Conservation (phyloP, 768 basidiomycete genomes). For the Agaricus sinodeliciosus region DNA sequence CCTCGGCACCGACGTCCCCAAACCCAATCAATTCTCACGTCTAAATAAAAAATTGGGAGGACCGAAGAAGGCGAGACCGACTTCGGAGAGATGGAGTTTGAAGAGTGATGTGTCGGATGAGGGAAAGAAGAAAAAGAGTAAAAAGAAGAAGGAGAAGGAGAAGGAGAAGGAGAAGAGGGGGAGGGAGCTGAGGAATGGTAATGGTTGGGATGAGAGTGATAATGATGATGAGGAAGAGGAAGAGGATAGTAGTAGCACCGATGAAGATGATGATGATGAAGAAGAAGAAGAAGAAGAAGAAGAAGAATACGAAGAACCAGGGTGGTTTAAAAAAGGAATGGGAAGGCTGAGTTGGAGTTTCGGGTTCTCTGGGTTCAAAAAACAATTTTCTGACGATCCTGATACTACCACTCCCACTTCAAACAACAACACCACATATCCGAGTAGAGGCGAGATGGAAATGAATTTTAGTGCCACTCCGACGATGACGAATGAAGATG, state of each 20-base stretch:
- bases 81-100: conserved; percentile 5
- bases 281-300: conserved; percentile 18
- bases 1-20: conserved; percentile 33
- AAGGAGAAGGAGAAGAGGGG: conserved; percentile 14
- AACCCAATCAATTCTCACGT: conserved; percentile 28
- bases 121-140: conserved; percentile 18
- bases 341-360: conserved; percentile 21
- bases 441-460: conserved; percentile 34
- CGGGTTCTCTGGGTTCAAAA: conserved; percentile 10
- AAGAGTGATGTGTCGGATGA: conserved; percentile 18
- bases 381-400: neutral
- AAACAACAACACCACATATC: conserved; percentile 20
- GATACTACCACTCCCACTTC: too few species aligned
- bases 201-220: neutral
- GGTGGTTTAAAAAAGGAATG: conserved; percentile 22
- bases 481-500: conserved; percentile 14
- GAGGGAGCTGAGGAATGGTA: conserved; percentile 2
- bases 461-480: conserved; percentile 18
- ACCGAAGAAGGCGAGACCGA: conserved; percentile 7
- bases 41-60: conserved; percentile 20
- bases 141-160: conserved; percentile 20
- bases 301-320: conserved; percentile 22
- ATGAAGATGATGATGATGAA: too few species aligned
- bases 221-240: conserved; percentile 14
- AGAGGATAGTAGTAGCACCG: neutral